Conservation (phyloP, 106 monocot species). For the Dendrobium chrysotoxum region DNA sequence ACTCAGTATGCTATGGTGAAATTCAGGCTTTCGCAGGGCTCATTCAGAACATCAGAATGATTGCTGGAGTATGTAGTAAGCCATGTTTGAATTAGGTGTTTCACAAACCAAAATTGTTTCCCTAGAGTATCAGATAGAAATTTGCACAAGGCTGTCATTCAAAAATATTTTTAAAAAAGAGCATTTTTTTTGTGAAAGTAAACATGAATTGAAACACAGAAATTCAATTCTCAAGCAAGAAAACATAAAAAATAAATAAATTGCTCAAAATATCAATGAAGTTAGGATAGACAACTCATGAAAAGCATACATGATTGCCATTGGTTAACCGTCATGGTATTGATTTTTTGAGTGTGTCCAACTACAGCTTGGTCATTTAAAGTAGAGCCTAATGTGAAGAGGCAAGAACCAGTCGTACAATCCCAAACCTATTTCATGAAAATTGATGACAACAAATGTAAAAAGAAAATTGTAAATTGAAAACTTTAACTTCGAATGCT, state of each 20-base stretch:
- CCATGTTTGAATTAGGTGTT: background rate
- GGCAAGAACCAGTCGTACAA: constrained; percentile 88
- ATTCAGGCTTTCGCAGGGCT: too few species aligned
- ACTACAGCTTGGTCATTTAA: constrained; percentile 33
- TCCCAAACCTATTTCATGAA: constrained; percentile 66
- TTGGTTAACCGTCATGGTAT: constrained; percentile 75
- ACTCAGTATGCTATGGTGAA: too few species aligned
- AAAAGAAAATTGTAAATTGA: background rate
- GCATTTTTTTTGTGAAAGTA: background rate
- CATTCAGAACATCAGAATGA: too few species aligned
- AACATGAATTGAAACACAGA: background rate
- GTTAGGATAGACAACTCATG: background rate
- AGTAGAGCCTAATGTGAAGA: constrained; percentile 58
- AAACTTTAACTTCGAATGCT: background rate
- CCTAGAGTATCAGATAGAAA: background rate
- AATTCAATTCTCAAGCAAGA: background rate
- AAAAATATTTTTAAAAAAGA: background rate
- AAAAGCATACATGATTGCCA: constrained; percentile 77
- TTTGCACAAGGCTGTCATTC: background rate
- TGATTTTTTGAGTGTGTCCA: constrained; percentile 73
- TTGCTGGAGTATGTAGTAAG: background rate
- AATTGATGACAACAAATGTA: background rate
- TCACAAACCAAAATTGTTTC: background rate
- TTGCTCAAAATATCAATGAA: background rate
- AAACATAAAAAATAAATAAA: background rate